These are phyloP conservation scores for Taphrina communis DNA, from an alignment of 1,139 yeast species.

Conservation along the genomic window DNA sequence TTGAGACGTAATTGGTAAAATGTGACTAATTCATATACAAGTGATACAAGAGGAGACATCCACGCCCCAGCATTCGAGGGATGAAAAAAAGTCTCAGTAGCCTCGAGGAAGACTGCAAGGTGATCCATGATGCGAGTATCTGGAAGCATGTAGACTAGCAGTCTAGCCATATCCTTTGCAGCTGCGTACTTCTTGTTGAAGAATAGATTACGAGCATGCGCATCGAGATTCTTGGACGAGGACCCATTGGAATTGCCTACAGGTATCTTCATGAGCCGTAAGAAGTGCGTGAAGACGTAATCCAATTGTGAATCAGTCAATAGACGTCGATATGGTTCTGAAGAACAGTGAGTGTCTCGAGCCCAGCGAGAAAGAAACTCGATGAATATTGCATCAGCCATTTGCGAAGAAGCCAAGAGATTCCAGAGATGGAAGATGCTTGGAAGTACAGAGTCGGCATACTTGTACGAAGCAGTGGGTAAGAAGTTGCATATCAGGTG, in stretches of 20 bases:
- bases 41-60: conserved; percentile 73
- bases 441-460: conserved; percentile 59
- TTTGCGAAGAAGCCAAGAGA: conserved; percentile 62
- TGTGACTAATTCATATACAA: conserved; percentile 57
- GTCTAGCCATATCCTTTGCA: conserved; percentile 41
- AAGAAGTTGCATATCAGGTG: conserved; percentile 48
- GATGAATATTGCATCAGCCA: conserved; percentile 70
- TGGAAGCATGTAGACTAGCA: conserved; percentile 52
- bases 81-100: conserved; percentile 84
- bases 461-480: conserved; percentile 48
- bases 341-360: conserved; percentile 54
- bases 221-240: conserved; percentile 29
- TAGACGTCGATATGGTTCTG: conserved; percentile 62
- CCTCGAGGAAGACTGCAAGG: conserved; percentile 64
- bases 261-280: conserved; percentile 53
- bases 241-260: conserved; percentile 48
- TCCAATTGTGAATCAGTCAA: conserved; percentile 67
- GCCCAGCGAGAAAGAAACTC: conserved; percentile 70
- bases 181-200: conserved; percentile 48
- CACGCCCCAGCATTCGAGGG: conserved; percentile 90
- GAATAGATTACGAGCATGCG: conserved; percentile 45
- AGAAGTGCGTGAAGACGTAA: conserved; percentile 59
- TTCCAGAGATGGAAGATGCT: conserved; percentile 78
- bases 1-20: conserved; percentile 52
- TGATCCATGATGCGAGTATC: conserved; percentile 61